Conservation (phyloP, 495 filamentous ascomycete species). For the Polyplosphaeria fusca region DNA sequence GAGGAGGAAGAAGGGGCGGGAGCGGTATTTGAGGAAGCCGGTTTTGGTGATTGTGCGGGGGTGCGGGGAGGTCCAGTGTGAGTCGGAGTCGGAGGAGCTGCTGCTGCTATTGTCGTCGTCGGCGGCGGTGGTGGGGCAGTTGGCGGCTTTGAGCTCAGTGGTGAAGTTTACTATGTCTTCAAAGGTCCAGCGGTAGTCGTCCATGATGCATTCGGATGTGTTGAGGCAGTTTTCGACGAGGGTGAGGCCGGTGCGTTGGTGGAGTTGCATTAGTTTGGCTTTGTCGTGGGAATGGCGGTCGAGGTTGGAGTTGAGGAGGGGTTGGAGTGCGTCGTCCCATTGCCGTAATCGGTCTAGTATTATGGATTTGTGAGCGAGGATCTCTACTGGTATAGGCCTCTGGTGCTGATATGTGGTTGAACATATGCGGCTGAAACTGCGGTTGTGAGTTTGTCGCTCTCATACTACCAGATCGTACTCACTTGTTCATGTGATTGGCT, state of each 20-base stretch:
- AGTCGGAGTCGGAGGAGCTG: not conserved
- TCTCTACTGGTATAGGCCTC: constrained; percentile 4
- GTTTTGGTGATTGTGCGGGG: not conserved
- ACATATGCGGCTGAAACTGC: constrained; percentile 9
- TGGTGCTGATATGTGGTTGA: constrained; percentile 3
- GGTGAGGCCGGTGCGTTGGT: constrained; percentile 7
- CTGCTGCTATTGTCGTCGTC: not conserved
- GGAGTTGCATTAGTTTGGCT: constrained; percentile 14
- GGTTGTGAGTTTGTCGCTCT: too few relatives aligned
- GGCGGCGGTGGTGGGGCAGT: not conserved
- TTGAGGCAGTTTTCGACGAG: constrained; percentile 11
- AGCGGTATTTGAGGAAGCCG: not conserved
- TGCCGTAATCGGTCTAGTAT: constrained; percentile 10
- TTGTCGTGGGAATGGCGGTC: constrained; percentile 8
- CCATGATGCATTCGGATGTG: constrained; percentile 8
- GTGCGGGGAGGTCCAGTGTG: too few relatives aligned
- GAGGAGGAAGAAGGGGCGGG: constrained; percentile 16
- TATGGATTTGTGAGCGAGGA: constrained; percentile 7
- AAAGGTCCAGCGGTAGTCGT: constrained; percentile 16
- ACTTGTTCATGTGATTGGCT: constrained; percentile 12
- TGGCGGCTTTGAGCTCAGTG: not conserved
- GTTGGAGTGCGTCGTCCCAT: constrained; percentile 16
- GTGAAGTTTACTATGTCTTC: constrained; percentile 19
- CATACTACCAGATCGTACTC: too few relatives aligned
- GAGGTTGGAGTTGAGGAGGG: constrained; percentile 1